Base-by-base conservation (phyloP, 352 stramenopile genomes). In the Pythium insidiosum region DNA sequence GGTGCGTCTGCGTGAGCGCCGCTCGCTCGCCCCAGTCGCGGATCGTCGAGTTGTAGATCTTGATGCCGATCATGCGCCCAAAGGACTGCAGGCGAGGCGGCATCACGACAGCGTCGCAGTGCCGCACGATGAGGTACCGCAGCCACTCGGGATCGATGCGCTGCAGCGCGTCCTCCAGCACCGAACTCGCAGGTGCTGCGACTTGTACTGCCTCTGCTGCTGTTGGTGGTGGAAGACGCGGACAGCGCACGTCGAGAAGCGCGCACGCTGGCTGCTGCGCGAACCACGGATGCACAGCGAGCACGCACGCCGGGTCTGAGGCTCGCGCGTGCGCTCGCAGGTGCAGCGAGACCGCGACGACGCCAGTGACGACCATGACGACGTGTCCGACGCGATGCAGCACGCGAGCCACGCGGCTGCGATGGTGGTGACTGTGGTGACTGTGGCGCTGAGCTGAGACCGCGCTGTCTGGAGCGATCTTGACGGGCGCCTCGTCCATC, bases 31-130 rank as follows among this genome's bases (percentile, higher is more conserved):
- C 5, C 47, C 53, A 66, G 1, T 44, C 21, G 0, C 28, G 9
- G 12, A 59, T 33, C 1, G 35, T 36, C 26, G 53, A 52, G 40
- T 56, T 66, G 53, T 49, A 48, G 1, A 63, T 30, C 29, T 66
- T 62, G 20, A 62, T 28, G 4, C 16, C 38, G 4, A 34, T 46
- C 6, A 63, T 26, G 7, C 26, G 15, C 20, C 4, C 20, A 0
- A 63, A 22, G 3, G 15, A 6, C 0, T 22, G n/a, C 10, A 56
- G 7, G 0, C 37, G 10, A 1, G 33, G 1, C 1, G 43, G 58
- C 1, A 66, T 26, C 3, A 43, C 15, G 5, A 66, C 29, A 0
- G 3, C 13, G 3, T 30, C 22, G 22, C 53, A 56, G 25, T 61
- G 28, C 2, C 22, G 41, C 5, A 61, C 10, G 28, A 61, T 21